Percentiles rank a stretch among this genome's conserved stretches.
phyloP scores from a whole-genome alignment of 2,329 filamentous ascomycete genomes.

The Arthrobotrys sphaeroides region DNA sequence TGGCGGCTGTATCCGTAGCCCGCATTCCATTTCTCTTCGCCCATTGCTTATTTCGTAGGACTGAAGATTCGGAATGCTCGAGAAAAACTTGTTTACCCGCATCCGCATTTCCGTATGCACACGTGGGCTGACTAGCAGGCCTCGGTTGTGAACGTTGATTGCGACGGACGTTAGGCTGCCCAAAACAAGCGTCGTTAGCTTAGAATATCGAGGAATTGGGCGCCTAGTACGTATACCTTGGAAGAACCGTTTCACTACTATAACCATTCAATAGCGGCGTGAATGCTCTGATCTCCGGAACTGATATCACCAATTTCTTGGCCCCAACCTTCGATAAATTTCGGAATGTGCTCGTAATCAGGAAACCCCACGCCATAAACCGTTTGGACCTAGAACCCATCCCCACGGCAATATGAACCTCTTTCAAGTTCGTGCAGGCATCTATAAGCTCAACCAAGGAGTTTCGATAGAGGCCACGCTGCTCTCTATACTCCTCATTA shows the following conservation, averaged over 20 bases:
- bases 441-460: constrained; percentile 3
- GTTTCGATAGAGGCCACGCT: background rate
- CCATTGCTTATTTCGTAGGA: background rate
- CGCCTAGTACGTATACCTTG: background rate
- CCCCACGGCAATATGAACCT: constrained; percentile 23
- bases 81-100: background rate
- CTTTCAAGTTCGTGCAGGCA: constrained; percentile 3
- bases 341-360: background rate
- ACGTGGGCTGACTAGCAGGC: background rate
- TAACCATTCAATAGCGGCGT: background rate
- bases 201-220: background rate
- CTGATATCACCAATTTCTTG: background rate
- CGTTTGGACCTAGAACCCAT: background rate
- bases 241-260: background rate
- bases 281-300: background rate
- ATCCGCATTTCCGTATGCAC: background rate
- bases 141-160: background rate
- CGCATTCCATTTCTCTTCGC: background rate
- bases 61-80: background rate
- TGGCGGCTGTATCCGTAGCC: background rate
- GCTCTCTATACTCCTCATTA: constrained; percentile 1
- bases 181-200: background rate
- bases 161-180: background rate
- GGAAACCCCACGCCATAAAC: background rate
- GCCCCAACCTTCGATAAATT: background rate